phyloP scores from a whole-genome alignment of 1,139 yeast genomes.

The Scheffersomyces segobiensis region DNA sequence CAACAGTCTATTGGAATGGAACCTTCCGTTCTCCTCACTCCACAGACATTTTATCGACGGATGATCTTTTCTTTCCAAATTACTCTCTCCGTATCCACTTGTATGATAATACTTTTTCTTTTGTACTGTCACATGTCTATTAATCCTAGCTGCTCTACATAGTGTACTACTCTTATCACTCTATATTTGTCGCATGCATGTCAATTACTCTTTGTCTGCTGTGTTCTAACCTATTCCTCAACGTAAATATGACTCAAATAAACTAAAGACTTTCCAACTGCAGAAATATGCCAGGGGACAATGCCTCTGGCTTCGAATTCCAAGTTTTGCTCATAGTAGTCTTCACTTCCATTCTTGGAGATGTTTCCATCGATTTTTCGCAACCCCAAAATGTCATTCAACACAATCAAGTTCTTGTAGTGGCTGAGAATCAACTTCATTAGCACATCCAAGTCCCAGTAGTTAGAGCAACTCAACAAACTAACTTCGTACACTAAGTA shows the following conservation, averaged over 20 bases:
- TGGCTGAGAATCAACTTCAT: slow-evolving; percentile 65
- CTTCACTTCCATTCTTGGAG: slow-evolving; percentile 5
- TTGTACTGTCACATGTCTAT: too few relatives aligned
- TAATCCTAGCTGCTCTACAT: too few relatives aligned
- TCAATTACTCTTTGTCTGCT: not conserved
- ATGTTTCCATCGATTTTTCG: slow-evolving; percentile 24
- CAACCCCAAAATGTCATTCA: slow-evolving; percentile 44
- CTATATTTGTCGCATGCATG: not conserved
- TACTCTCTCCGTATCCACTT: not conserved
- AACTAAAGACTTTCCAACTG: slow-evolving; percentile 67
- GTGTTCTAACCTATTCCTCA: slow-evolving; percentile 18
- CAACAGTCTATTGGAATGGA: too few relatives aligned
- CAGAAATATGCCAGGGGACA: slow-evolving; percentile 83
- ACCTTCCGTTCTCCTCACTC: not conserved
- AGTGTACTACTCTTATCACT: too few relatives aligned
- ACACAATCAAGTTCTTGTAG: slow-evolving; percentile 62
- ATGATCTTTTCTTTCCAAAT: not conserved
- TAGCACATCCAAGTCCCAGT: slow-evolving; percentile 55
- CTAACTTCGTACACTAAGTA: slow-evolving; percentile 57
- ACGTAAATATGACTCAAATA: slow-evolving; percentile 46
- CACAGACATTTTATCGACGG: not conserved
- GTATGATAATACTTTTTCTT: too few relatives aligned
- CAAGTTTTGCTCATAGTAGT: slow-evolving; percentile 5
- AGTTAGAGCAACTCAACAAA: slow-evolving; percentile 66
- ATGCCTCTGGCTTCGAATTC: slow-evolving; percentile 18